Evolutionary conservation across 805 yeast species (phyloP).

Genomic region (Maudiozyma bulderi): DNA sequence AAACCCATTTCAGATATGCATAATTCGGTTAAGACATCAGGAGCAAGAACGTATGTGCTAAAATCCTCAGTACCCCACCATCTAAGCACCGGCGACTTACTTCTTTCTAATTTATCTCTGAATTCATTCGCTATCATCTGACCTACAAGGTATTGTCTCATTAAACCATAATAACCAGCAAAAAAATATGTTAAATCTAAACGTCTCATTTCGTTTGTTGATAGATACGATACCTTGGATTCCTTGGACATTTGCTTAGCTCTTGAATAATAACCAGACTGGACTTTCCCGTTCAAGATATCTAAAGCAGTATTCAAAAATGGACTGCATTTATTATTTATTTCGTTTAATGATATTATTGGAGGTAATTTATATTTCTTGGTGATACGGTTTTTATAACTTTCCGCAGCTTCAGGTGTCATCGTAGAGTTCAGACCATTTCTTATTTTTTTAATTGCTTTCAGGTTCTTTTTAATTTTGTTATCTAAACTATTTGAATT

Average conservation of each 20-base stretch:
- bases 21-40: constrained; percentile 47
- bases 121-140: constrained; percentile 31
- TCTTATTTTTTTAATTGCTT: neutral
- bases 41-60: constrained; percentile 49
- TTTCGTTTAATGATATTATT: constrained; percentile 20
- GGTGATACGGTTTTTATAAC: neutral
- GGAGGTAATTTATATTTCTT: constrained; percentile 19
- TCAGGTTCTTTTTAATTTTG: neutral
- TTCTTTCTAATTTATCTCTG: constrained; percentile 24
- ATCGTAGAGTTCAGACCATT: neutral
- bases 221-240: constrained; percentile 37
- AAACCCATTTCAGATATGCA: constrained; percentile 38
- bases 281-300: constrained; percentile 35
- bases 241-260: constrained; percentile 36
- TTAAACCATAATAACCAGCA: constrained; percentile 55
- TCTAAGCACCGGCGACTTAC: constrained; percentile 36
- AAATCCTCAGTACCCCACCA: constrained; percentile 58
- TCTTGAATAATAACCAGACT: constrained; percentile 40
- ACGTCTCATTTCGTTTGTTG: constrained; percentile 38
- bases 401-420: neutral
- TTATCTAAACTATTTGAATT: neutral
- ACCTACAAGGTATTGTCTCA: constrained; percentile 45
- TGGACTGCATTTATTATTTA: constrained; percentile 25
- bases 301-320: constrained; percentile 29
- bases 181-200: constrained; percentile 37